A percentile compares a stretch with the other conserved stretches of the same genome.
Evolutionary conservation across 768 basidiomycete genomes (phyloP).

Genomic region (Pleurotus pulmonarius): DNA sequence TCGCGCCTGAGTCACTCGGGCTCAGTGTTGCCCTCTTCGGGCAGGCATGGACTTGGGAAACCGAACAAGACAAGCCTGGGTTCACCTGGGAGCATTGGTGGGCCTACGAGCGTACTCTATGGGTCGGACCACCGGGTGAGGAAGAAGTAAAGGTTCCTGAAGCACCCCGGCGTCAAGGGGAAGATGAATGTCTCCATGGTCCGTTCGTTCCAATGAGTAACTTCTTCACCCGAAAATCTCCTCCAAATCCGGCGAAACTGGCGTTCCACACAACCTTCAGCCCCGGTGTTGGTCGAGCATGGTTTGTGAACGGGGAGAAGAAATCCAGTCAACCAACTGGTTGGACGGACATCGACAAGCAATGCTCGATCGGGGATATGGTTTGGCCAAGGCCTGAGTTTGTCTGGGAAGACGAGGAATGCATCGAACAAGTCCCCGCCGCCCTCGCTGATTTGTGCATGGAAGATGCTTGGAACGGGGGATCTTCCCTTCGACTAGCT

Average conservation of each 20-base stretch:
- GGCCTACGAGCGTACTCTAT: constrained; percentile 65
- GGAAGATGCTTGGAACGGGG: constrained; percentile 71
- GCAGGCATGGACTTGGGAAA: constrained; percentile 85
- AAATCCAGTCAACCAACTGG: constrained; percentile 45
- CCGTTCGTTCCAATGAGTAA: constrained; percentile 47
- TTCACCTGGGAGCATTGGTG: constrained; percentile 73
- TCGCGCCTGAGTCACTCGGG: constrained; percentile 53
- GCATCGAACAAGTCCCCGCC: constrained; percentile 33
- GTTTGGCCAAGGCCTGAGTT: constrained; percentile 62
- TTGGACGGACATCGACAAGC: constrained; percentile 82
- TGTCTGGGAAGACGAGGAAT: constrained; percentile 44
- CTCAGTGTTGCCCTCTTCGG: constrained; percentile 78
- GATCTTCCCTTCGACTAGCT: constrained; percentile 49
- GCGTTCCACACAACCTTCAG: constrained; percentile 66
- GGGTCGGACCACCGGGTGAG: constrained; percentile 56
- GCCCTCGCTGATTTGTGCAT: constrained; percentile 45
- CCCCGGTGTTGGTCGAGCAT: constrained; percentile 62
- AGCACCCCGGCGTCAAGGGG: constrained; percentile 30
- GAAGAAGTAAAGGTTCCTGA: constrained; percentile 40
- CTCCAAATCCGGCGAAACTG: constrained; percentile 51
- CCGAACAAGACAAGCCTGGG: constrained; percentile 52
- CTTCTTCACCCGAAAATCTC: constrained; percentile 48
- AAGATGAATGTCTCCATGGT: constrained; percentile 48
- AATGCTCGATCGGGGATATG: constrained; percentile 62
- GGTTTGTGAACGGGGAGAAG: constrained; percentile 62